Base-by-base conservation (phyloP, 306 rosid species). In the Vicia faba region DNA sequence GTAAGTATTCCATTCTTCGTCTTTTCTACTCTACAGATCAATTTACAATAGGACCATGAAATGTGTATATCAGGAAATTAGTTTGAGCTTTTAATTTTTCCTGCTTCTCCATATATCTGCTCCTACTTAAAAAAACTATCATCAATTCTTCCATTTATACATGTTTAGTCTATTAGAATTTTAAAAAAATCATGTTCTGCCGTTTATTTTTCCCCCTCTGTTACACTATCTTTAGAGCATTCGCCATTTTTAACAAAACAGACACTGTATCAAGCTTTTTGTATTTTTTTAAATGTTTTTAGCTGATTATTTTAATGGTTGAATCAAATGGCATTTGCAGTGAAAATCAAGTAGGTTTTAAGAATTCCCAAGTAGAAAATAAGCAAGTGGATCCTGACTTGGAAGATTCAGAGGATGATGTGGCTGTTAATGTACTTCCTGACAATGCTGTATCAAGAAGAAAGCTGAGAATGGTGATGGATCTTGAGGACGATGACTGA, bases 381-480 rank as follows among this genome's bases (percentile, higher is more conserved):
- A 74, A 73, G 67, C 70, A 49, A 14, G 71, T 72, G 76, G 85
- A 64, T 38, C 58, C 64, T 57, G 91, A 83, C 26, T 63, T 92
- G 80, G 91, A 33, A 63, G 96, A 89, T 80, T 86, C 89, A 35
- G 95, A 77, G 19, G 88, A 86, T 78, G 98, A 92, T 68, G 72
- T 62, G 74, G 50, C 19, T 71, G 12, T 69, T 26, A 56, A 58
- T 64, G 80, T 40, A 56, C 15, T 74, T 35, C 68, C 82, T 61
- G 73, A 70, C 16, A 84, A 72, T 66, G 76, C 72, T 55, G 63
- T 64, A 49, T 76, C 73, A 45, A 86, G 88, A 83, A 89, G 96
- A 79, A 87, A 73, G 84, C 80, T 78, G 74, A 85, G 93, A 81
- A 86, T 88, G 97, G 87, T 89, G 13, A 79, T 92, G 74, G 98